phyloP scores from a whole-genome alignment of 2,329 filamentous ascomycete genomes.

The Harringtonia aguacate region DNA sequence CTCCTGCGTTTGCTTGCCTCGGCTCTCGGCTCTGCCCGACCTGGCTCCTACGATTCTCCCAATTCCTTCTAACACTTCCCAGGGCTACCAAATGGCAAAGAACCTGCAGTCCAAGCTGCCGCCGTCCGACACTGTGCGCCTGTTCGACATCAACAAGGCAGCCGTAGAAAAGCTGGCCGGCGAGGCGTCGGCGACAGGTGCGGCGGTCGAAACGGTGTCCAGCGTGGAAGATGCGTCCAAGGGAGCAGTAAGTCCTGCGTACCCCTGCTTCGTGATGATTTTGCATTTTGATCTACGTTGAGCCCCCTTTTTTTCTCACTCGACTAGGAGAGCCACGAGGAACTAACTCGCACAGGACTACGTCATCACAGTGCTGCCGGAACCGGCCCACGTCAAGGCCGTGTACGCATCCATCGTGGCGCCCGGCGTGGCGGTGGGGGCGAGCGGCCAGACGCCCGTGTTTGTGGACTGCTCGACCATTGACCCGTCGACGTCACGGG shows the following conservation, averaged over 20 bases:
- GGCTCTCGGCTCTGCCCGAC: too few relatives aligned
- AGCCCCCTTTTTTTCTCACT: constrained; percentile 25
- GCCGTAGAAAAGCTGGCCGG: constrained; percentile 34
- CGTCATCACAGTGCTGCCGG: constrained; percentile 80
- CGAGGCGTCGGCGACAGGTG: constrained; percentile 35
- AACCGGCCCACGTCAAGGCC: constrained; percentile 74
- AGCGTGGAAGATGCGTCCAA: constrained; percentile 37
- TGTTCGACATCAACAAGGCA: constrained; percentile 47
- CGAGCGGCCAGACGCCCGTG: constrained; percentile 44
- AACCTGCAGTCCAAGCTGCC: constrained; percentile 48
- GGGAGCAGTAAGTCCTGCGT: constrained; percentile 34
- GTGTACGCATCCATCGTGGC: constrained; percentile 72
- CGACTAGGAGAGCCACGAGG: too few relatives aligned
- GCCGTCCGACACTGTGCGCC: constrained; percentile 36
- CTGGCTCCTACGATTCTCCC: too few relatives aligned
- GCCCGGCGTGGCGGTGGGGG: constrained; percentile 34
- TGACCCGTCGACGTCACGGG: constrained; percentile 73
- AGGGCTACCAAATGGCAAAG: constrained; percentile 54
- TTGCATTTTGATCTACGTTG: constrained; percentile 61
- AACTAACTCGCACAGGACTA: constrained; percentile 57
- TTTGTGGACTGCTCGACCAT: constrained; percentile 98
- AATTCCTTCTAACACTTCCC: background rate
- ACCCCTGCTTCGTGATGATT: constrained; percentile 13
- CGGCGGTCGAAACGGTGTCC: constrained; percentile 31
- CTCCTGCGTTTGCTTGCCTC: background rate